Evolutionary conservation across 2,329 filamentous ascomycete species (phyloP).

Genomic region (Alternaria sp.): DNA sequence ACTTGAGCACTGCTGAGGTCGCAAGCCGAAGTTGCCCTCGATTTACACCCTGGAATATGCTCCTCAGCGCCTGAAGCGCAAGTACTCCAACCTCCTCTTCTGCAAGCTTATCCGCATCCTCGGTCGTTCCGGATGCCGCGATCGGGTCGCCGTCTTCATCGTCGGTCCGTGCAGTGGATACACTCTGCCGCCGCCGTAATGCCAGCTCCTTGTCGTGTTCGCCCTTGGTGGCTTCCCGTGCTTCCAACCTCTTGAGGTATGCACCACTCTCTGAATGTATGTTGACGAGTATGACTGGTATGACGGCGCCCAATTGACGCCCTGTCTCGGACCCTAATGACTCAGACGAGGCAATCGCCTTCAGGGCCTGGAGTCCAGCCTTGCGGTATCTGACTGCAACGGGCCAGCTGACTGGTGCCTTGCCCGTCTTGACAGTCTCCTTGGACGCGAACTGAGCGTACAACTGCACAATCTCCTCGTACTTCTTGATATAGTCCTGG

Average conservation of each 20-base stretch:
- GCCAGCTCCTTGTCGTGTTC: slow-evolving; percentile 72
- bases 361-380: slow-evolving; percentile 73
- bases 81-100: slow-evolving; percentile 88
- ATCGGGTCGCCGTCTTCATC: slow-evolving; percentile 71
- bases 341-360: slow-evolving; percentile 81
- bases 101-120: slow-evolving; percentile 87
- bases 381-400: slow-evolving; percentile 72
- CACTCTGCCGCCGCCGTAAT: slow-evolving; percentile 75
- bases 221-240: slow-evolving; percentile 73
- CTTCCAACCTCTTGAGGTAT: slow-evolving; percentile 73
- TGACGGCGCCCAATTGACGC: slow-evolving; percentile 78
- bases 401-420: slow-evolving; percentile 69
- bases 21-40: slow-evolving; percentile 81
- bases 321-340: slow-evolving; percentile 77
- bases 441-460: slow-evolving; percentile 85
- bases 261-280: slow-evolving; percentile 78
- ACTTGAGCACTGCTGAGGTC: slow-evolving; percentile 76
- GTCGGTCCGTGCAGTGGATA: slow-evolving; percentile 77
- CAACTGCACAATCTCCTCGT: slow-evolving; percentile 79
- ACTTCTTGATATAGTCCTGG: slow-evolving; percentile 81
- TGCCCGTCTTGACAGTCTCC: slow-evolving; percentile 53
- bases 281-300: slow-evolving; percentile 88
- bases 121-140: slow-evolving; percentile 80
- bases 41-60: slow-evolving; percentile 85
- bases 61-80: slow-evolving; percentile 85